Percentiles rank a stretch among this genome's conserved stretches.
Evolutionary conservation across 257 asterid species (phyloP).

Genomic region (Forsythia viridissima): DNA sequence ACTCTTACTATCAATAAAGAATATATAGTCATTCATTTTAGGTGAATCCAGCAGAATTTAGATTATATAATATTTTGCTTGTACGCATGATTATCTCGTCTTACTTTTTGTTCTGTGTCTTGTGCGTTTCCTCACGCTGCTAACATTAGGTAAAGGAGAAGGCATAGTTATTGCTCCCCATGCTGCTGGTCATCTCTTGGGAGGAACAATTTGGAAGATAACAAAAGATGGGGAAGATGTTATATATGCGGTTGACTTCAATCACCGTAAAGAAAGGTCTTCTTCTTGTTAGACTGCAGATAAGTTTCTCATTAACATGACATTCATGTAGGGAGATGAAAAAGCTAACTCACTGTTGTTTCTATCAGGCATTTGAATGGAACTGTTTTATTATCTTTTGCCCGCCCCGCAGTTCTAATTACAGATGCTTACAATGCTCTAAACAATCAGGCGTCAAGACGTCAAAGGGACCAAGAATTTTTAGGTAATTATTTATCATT

Average conservation of each 20-base stretch:
- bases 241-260: constrained; percentile 96
- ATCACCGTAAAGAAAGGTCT: constrained; percentile 97
- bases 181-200: constrained; percentile 97
- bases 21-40: constrained; percentile 22
- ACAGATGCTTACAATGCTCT: constrained; percentile 94
- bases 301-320: constrained; percentile 20
- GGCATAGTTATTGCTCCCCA: constrained; percentile 98
- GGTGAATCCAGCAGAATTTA: constrained; percentile 15
- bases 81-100: constrained; percentile 13
- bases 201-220: constrained; percentile 91
- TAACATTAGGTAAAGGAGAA: constrained; percentile 85
- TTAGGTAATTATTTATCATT: constrained; percentile 55
- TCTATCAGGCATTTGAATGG: constrained; percentile 85
- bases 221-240: constrained; percentile 99
- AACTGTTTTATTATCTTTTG: constrained; percentile 94
- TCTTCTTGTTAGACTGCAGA: constrained; percentile 26
- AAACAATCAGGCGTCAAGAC: constrained; percentile 89
- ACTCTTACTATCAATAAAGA: constrained; percentile 10
- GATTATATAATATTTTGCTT: constrained; percentile 6
- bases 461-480: constrained; percentile 94
- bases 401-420: constrained; percentile 95
- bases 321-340: constrained; percentile 18
- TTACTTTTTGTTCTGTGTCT: constrained; percentile 23
- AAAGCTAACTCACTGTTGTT: constrained; percentile 34
- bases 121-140: constrained; percentile 26